phyloP scores from a whole-genome alignment of 495 filamentous ascomycete species.

The Lichina pygmaea region DNA sequence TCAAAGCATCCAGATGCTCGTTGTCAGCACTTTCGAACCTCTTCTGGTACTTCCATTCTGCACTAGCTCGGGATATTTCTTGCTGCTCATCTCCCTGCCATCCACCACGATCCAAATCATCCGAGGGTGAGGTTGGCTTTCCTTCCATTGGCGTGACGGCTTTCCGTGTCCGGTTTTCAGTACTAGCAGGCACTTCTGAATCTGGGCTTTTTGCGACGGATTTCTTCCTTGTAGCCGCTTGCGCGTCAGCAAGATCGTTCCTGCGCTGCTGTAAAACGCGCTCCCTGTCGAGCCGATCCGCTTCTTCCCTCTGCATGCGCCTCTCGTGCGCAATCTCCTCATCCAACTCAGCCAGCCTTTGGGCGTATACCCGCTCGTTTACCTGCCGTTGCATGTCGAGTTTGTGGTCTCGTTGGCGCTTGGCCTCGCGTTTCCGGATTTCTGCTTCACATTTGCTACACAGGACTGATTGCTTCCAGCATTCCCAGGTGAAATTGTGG shows the following conservation, averaged over 20 bases:
- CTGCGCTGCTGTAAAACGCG: slow-evolving; percentile 19
- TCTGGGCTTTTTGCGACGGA: not conserved
- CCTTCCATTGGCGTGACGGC: too few relatives aligned
- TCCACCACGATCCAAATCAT: too few relatives aligned
- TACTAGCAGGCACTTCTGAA: too few relatives aligned
- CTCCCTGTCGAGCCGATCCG: slow-evolving; percentile 18
- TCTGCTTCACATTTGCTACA: slow-evolving; percentile 26
- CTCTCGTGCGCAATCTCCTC: slow-evolving; percentile 27
- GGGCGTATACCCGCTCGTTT: slow-evolving; percentile 21
- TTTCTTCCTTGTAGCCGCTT: not conserved
- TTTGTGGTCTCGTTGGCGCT: slow-evolving; percentile 21
- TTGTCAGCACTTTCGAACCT: slow-evolving; percentile 19
- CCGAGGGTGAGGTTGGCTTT: too few relatives aligned
- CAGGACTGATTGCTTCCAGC: slow-evolving; percentile 10
- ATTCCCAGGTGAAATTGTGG: slow-evolving; percentile 20
- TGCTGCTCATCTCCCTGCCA: too few relatives aligned
- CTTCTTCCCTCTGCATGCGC: slow-evolving; percentile 18
- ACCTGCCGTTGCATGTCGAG: slow-evolving; percentile 23
- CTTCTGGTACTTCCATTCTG: slow-evolving; percentile 38
- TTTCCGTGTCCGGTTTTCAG: too few relatives aligned
- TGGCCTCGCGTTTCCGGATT: slow-evolving; percentile 17
- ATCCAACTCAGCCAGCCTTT: slow-evolving; percentile 23
- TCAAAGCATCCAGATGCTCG: slow-evolving; percentile 30
- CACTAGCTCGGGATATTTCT: too few relatives aligned
- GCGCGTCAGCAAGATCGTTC: slow-evolving; percentile 11